Conservation (phyloP, 805 yeast species). For the Metschnikowia peoriensis region DNA sequence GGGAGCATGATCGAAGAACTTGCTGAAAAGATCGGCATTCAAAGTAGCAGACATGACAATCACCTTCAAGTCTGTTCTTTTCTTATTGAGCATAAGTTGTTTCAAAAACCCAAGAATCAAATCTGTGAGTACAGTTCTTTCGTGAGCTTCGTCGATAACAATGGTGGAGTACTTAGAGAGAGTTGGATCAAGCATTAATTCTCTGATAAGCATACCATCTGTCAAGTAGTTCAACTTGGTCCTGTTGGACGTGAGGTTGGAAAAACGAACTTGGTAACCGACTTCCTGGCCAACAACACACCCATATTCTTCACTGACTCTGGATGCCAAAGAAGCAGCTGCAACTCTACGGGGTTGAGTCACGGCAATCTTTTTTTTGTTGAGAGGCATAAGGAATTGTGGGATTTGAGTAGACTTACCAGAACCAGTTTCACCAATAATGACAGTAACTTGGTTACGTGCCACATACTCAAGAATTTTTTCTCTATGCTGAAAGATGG, state of each 20-base stretch:
- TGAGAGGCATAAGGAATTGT: constrained; percentile 68
- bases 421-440: constrained; percentile 97
- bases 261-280: constrained; percentile 92
- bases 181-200: constrained; percentile 71
- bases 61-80: constrained; percentile 59
- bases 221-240: constrained; percentile 85
- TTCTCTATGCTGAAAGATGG: constrained; percentile 71
- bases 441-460: constrained; percentile 64
- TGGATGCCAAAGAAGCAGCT: constrained; percentile 87
- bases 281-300: constrained; percentile 74
- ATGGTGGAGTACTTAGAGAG: constrained; percentile 69
- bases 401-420: constrained; percentile 98
- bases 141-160: constrained; percentile 96
- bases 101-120: constrained; percentile 85
- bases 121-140: constrained; percentile 90
- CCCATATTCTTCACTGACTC: constrained; percentile 90
- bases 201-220: constrained; percentile 96
- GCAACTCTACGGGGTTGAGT: constrained; percentile 98
- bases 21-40: constrained; percentile 83
- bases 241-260: constrained; percentile 54
- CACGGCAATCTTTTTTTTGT: constrained; percentile 68
- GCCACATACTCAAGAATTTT: constrained; percentile 55
- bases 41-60: constrained; percentile 96
- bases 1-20: constrained; percentile 77
- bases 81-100: constrained; percentile 48